These are phyloP conservation scores for Fagopyrum homotropicum DNA, from an alignment of 148 eudicot species.

Conservation along the genomic window DNA sequence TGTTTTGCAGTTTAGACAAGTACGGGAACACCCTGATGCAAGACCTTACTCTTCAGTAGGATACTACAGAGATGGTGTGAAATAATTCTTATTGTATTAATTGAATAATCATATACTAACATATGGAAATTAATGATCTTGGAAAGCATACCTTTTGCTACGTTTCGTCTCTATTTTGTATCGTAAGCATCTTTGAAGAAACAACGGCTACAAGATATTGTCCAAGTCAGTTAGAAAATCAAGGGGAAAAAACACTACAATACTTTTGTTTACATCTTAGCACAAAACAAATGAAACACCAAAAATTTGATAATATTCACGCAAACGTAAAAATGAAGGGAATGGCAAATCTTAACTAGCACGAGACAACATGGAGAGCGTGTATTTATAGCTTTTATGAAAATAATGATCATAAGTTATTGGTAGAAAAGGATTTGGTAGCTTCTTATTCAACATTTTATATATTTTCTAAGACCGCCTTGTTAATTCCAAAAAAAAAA, in stretches of 20 bases:
- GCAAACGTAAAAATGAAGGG: neutral
- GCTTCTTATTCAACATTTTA: neutral
- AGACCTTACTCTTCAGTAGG: neutral
- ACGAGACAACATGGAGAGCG: neutral
- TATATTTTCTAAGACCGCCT: neutral
- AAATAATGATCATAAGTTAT: neutral
- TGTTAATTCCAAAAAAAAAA: neutral
- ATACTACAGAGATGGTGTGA: neutral
- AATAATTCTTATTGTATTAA: neutral
- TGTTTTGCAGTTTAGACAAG: neutral
- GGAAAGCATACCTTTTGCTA: constrained; percentile 45
- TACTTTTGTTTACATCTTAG: neutral
- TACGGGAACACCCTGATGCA: neutral
- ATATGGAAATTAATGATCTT: neutral
- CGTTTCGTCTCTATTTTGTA: constrained; percentile 77
- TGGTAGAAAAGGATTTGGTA: neutral
- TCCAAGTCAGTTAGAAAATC: neutral
- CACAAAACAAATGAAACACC: neutral
- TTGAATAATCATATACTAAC: neutral
- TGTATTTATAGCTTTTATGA: neutral
- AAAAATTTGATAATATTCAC: neutral
- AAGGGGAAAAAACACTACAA: neutral
- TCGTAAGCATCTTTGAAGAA: constrained; percentile 75
- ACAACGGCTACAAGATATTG: constrained; percentile 52
- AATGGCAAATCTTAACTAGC: neutral